Evolutionary conservation across 1,284 basidiomycete genomes (phyloP).

Genomic region (Microbotryum lychnidis-dioicae): DNA sequence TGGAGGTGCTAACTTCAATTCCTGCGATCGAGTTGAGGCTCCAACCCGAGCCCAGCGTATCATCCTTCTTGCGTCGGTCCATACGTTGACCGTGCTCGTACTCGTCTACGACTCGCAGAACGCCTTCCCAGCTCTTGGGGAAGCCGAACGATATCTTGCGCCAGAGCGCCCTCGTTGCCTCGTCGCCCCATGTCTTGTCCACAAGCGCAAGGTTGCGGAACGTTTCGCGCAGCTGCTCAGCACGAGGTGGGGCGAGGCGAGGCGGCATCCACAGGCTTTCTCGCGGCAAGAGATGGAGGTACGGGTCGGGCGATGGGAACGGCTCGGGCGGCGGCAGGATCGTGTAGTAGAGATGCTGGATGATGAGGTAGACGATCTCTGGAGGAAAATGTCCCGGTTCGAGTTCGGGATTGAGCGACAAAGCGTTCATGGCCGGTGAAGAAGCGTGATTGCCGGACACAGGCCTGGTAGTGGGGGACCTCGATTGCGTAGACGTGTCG

Average conservation of each 20-base stretch:
- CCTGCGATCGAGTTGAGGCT: neutral
- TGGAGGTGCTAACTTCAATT: neutral
- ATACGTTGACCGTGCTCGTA: constrained; percentile 15
- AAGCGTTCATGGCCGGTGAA: no score
- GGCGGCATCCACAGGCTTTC: constrained; percentile 4
- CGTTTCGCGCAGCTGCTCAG: constrained; percentile 6
- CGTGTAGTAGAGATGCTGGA: constrained; percentile 23
- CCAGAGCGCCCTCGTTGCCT: constrained; percentile 25
- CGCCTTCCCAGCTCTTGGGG: constrained; percentile 24
- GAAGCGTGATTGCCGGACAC: no score
- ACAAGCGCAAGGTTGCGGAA: constrained; percentile 12
- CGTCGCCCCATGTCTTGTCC: constrained; percentile 21
- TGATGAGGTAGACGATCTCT: constrained; percentile 28
- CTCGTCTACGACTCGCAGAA: constrained; percentile 24
- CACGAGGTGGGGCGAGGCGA: constrained; percentile 12
- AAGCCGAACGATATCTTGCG: constrained; percentile 26
- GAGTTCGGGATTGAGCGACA: neutral
- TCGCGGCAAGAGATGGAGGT: constrained; percentile 19
- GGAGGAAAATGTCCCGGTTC: constrained; percentile 15
- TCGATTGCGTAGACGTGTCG: no score
- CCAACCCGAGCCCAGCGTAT: neutral
- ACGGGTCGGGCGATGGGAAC: constrained; percentile 25
- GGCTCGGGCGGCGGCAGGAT: constrained; percentile 14
- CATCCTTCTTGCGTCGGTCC: neutral
- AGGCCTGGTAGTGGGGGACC: no score